These are phyloP conservation scores for Leptographium wingfieldii DNA, from an alignment of 2,329 filamentous ascomycete species.

Conservation along the genomic window DNA sequence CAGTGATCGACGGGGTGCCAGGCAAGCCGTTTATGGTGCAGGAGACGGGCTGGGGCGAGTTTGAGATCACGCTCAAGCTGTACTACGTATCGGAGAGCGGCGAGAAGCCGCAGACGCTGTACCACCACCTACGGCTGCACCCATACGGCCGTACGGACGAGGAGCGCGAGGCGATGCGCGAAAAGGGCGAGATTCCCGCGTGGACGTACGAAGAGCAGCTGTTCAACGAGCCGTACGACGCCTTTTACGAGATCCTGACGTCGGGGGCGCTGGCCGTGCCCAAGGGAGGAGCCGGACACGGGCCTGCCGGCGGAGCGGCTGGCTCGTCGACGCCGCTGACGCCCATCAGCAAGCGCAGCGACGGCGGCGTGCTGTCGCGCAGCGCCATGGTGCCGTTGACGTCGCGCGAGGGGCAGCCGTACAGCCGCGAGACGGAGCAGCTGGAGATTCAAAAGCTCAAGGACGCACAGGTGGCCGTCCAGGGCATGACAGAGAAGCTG, in stretches of 20 bases:
- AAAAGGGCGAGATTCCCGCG: conserved; percentile 52
- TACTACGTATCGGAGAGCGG: conserved; percentile 80
- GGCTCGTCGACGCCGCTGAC: conserved; percentile 25
- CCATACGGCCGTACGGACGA: conserved; percentile 77
- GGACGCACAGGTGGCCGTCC: conserved; percentile 52
- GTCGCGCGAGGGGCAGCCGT: conserved; percentile 56
- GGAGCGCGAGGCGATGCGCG: conserved; percentile 48
- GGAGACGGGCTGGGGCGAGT: conserved; percentile 97
- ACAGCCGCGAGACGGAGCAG: conserved; percentile 58
- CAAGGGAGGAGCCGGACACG: conserved; percentile 35
- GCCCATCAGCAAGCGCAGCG: conserved; percentile 21
- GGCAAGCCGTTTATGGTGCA: conserved; percentile 66
- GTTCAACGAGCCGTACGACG: conserved; percentile 93
- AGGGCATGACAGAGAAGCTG: conserved; percentile 45
- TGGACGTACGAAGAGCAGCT: conserved; percentile 90
- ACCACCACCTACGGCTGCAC: conserved; percentile 83
- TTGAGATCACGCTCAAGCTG: conserved; percentile 89
- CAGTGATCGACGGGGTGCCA: conserved; percentile 57
- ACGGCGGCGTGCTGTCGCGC: conserved; percentile 46
- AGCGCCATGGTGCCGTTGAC: conserved; percentile 63
- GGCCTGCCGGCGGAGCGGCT: conserved; percentile 24
- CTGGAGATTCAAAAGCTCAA: conserved; percentile 47
- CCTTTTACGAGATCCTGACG: conserved; percentile 80
- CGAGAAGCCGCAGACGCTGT: conserved; percentile 92
- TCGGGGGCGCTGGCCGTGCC: conserved; percentile 45